phyloP scores from a whole-genome alignment of 2,329 filamentous ascomycete species.

The Grosmannia huntii region DNA sequence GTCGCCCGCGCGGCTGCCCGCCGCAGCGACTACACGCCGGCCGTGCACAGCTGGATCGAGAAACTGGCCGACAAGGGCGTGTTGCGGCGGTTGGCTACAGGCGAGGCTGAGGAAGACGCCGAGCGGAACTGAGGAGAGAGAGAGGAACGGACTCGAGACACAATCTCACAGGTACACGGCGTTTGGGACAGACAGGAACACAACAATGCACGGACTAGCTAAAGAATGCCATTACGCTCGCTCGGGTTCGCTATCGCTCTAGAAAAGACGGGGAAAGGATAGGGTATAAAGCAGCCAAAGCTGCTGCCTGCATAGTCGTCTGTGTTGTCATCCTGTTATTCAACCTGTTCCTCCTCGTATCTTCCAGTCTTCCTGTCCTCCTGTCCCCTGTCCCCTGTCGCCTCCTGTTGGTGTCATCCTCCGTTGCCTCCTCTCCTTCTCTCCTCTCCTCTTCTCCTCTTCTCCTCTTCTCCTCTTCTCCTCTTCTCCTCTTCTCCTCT shows the following conservation, averaged over 20 bases:
- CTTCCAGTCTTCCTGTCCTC: too few relatives aligned
- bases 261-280: neutral
- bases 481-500: too few relatives aligned
- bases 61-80: slow-evolving; percentile 54
- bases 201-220: neutral
- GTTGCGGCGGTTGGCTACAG: slow-evolving; percentile 28
- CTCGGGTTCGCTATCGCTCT: neutral
- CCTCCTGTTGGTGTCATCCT: too few relatives aligned
- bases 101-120: slow-evolving; percentile 1
- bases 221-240: neutral
- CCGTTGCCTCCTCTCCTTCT: too few relatives aligned
- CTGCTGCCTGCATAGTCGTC: neutral
- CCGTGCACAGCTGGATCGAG: slow-evolving; percentile 56
- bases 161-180: neutral
- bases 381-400: too few relatives aligned
- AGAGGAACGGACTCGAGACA: neutral
- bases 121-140: neutral
- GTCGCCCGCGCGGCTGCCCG: slow-evolving; percentile 39
- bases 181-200: too few relatives aligned
- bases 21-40: slow-evolving; percentile 55
- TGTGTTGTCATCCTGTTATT: too few relatives aligned
- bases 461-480: too few relatives aligned
- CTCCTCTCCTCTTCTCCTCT: too few relatives aligned
- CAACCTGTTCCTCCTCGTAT: too few relatives aligned
- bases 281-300: neutral